Evolutionary conservation across 1,139 yeast species (phyloP).

Genomic region (Debaryomyces coudertii): DNA sequence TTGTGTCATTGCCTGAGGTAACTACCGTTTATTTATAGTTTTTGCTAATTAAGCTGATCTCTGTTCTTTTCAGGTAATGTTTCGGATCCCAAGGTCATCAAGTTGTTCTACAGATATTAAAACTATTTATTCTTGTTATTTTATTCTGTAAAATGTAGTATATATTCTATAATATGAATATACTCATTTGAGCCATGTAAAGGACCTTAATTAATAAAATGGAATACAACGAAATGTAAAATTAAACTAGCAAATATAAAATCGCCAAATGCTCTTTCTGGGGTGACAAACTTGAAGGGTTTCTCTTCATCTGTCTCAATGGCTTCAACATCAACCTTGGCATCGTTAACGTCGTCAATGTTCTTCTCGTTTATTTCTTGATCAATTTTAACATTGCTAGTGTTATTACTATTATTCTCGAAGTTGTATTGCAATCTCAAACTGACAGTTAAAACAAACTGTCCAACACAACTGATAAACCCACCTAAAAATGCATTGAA

Average conservation of each 20-base stretch:
- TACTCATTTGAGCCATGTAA: neutral
- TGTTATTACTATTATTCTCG: slow-evolving; percentile 17
- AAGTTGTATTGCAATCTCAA: slow-evolving; percentile 67
- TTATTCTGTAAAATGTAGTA: neutral
- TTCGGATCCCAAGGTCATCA: neutral
- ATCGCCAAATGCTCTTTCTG: slow-evolving; percentile 88
- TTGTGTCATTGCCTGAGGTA: slow-evolving; percentile 43
- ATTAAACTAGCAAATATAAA: slow-evolving; percentile 84
- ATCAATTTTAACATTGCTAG: slow-evolving; percentile 9
- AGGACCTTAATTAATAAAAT: slow-evolving; percentile 73
- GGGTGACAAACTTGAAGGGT: slow-evolving; percentile 58
- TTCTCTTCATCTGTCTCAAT: slow-evolving; percentile 21
- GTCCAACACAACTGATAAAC: slow-evolving; percentile 90
- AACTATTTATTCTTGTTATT: slow-evolving; percentile 1
- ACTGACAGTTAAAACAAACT: slow-evolving; percentile 83
- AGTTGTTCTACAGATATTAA: neutral
- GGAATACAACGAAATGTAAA: slow-evolving; percentile 85
- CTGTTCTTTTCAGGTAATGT: neutral
- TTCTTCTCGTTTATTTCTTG: slow-evolving; percentile 6
- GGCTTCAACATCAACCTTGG: slow-evolving; percentile 13
- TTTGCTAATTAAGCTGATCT: neutral
- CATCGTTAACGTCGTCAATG: slow-evolving; percentile 12
- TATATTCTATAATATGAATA: slow-evolving; percentile 2
- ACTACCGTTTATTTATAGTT: neutral
- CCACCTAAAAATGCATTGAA: slow-evolving; percentile 97